Evolutionary conservation across 352 stramenopile species (phyloP), one percentile per base, ranked within the genome.

Genomic region (Halophytophthora batemanensis): DNA sequence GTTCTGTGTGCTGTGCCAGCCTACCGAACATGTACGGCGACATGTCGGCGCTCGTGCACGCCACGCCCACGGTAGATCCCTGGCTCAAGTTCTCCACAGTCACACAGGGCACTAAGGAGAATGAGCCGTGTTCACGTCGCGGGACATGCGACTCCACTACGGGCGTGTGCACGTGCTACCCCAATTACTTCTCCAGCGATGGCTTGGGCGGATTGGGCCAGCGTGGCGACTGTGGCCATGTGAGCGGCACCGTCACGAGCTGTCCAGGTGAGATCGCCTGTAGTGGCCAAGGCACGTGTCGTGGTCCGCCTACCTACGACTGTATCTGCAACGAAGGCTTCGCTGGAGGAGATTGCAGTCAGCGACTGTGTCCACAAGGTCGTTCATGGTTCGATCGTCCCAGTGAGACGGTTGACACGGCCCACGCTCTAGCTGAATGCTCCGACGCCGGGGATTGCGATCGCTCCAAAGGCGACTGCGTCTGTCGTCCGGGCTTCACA

Each of bases 201-300:
- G 85, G 83, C 2, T 76, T 86, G 31, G 91, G 77, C 22, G 77
- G 65, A 18, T 86, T 90, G 33, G 90, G 93, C 2, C 76, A 78
- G 55, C 75, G 91, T 15, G 93, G 93, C 14, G 93, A 98, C 73
- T 98, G 95, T 56, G 95, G 93, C 5, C 93, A 80, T 56, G 77
- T 90, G 55, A 64, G 57, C 6, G 55, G 53, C 11, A 73, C 74
- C 1, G 72, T 92, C 45, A 88, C 77, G 28, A 66, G 61, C 19
- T 91, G 81, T 61, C 81, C 81, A 0, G 80, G 75, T 19, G 72
- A 86, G 42, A 84, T 90, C 43, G 77, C 81, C 2, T 92, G 81
- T 42, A 92, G 78, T 42, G 81, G 81, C 4, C 69, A 82, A 51
- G 81, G 81, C 36, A 86, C 77, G 13, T 92, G 81, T 48, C 74